phyloP scores from a whole-genome alignment of 352 stramenopile species.

The Salisapilia sapeloensis region DNA sequence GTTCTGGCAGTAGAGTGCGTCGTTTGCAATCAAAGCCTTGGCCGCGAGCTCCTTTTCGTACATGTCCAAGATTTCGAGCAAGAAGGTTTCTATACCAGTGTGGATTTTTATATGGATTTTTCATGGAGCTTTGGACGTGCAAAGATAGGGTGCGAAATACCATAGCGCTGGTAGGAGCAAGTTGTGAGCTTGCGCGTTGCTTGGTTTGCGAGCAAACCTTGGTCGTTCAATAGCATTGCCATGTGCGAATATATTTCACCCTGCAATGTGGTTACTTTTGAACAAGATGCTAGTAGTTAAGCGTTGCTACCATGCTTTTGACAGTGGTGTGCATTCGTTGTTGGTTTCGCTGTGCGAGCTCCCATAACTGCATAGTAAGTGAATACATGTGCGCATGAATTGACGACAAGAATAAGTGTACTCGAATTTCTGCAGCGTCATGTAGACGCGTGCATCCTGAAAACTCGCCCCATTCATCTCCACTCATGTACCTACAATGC shows the following conservation, averaged over 20 bases:
- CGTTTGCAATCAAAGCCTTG: constrained; percentile 54
- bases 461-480: constrained; percentile 42
- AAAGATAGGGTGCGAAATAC: background rate
- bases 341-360: constrained; percentile 46
- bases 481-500: constrained; percentile 28
- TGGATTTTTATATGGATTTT: background rate
- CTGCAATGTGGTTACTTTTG: background rate
- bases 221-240: background rate
- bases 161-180: too few relatives aligned
- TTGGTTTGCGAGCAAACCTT: too few relatives aligned
- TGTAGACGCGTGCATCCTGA: constrained; percentile 27
- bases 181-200: too few relatives aligned
- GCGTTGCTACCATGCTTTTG: constrained; percentile 2
- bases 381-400: background rate
- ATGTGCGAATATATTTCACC: background rate
- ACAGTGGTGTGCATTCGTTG: constrained; percentile 32
- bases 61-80: constrained; percentile 52
- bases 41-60: constrained; percentile 63
- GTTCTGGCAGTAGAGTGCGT: constrained; percentile 46
- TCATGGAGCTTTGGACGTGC: background rate
- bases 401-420: constrained; percentile 8
- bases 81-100: constrained; percentile 17
- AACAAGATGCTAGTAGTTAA: background rate
- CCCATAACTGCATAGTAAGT: constrained; percentile 24
- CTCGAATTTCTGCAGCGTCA: constrained; percentile 20